Evolutionary conservation across 2,329 filamentous ascomycete species (phyloP), one percentile per base, ranked within the genome.

Genomic region (Claviceps spartinae): DNA sequence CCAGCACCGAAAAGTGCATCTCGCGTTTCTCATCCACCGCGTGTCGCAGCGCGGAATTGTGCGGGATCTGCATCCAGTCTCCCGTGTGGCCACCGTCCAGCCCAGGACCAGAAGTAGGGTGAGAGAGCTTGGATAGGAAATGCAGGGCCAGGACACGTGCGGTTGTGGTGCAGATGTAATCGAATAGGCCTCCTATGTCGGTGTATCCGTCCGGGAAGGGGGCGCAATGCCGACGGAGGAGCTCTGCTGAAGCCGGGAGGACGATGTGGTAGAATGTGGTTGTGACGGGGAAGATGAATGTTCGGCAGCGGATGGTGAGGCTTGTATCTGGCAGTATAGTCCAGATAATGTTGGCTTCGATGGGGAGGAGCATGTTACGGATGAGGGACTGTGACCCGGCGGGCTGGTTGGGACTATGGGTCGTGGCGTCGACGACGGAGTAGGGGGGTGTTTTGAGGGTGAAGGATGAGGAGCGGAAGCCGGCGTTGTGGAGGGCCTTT

Each of bases 171-270:
- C 67, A 63, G 8, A 79, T 57, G 60, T 78, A 78, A 55, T 70
- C 68, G 13, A 67, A 62, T 5, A 77, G 66, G 37, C 74, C 71
- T 9, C 59, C 55, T 16, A 73, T 62, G 55, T 68, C 68, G 0
- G 71, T 67, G 55, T 77, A 79, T 5, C 66, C 64, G 24, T 73
- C 69, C 11, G 63, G 60, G 49, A 69, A 69, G 0, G 74, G 74
- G 0, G 72, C 67, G 55, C 72, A 77, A 16, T 64, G 54, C 4
- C 55, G 50, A 2, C 67, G 62, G 1, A 78, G 61, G 34, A 61
- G 30, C 30, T 34, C 59, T 20, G 64, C 65, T 5, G 60, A 57
- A 0, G 69, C 60, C 2, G 69, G 67, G 2, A 73, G 61, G n/a
- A 68, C 59, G 52, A 75, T 60, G 47, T 69, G 62, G 61, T 71